Conservation (phyloP, 2,329 filamentous ascomycete genomes). For the Hypoxylon sp. region DNA sequence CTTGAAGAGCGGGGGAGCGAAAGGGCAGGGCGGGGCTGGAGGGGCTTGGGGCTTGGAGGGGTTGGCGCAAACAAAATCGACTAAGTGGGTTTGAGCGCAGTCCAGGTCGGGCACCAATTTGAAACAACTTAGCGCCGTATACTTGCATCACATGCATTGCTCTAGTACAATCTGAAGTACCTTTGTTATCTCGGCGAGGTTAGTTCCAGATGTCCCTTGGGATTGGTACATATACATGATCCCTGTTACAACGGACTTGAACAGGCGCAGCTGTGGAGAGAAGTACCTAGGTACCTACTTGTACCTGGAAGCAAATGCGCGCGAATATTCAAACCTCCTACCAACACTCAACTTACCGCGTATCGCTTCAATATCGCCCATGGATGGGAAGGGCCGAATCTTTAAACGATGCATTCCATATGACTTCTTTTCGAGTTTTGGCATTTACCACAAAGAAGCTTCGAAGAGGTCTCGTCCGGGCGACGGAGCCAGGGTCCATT, state of each 20-base stretch:
- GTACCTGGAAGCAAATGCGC: constrained; percentile 8
- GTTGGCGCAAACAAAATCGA: constrained; percentile 18
- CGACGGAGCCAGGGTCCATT: constrained; percentile 1
- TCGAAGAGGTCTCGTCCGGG: constrained; percentile 4
- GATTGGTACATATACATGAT: not conserved
- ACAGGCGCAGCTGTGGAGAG: constrained; percentile 6
- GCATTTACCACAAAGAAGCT: constrained; percentile 13
- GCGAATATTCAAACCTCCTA: not conserved
- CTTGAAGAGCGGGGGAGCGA: constrained; percentile 16
- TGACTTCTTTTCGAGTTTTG: constrained; percentile 7
- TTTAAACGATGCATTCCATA: constrained; percentile 1
- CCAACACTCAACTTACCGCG: not conserved
- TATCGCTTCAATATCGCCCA: constrained; percentile 7
- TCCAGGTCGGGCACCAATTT: constrained; percentile 37
- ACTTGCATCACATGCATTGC: constrained; percentile 1
- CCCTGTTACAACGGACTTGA: not conserved
- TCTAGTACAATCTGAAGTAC: constrained; percentile 1
- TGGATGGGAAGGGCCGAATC: constrained; percentile 28
- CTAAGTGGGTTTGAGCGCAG: constrained; percentile 8
- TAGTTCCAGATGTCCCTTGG: not conserved
- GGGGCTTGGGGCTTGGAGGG: constrained; percentile 22
- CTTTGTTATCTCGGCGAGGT: constrained; percentile 9
- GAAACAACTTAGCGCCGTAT: constrained; percentile 28
- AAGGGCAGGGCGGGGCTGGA: constrained; percentile 29
- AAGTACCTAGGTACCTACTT: constrained; percentile 11